Percentiles rank a stretch among this genome's conserved stretches.
These are phyloP conservation scores for Arachis monticola DNA, from an alignment of 331 rosid species.

Conservation along the genomic window DNA sequence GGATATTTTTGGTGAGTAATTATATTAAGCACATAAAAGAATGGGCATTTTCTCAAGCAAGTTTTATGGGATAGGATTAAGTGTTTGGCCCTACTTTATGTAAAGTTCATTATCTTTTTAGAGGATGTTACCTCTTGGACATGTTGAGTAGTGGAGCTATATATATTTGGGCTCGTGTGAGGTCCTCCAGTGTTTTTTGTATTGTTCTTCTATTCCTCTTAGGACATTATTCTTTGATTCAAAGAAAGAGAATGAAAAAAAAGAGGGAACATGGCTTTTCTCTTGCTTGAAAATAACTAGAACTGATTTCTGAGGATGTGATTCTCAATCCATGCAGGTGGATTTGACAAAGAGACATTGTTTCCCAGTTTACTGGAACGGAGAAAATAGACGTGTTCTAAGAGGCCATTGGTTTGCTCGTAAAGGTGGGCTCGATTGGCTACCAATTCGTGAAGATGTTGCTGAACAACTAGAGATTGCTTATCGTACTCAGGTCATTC, in stretches of 20 bases:
- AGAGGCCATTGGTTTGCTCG: constrained; percentile 99
- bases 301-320: constrained; percentile 33
- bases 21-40: background rate
- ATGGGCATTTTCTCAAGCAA: background rate
- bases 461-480: constrained; percentile 93
- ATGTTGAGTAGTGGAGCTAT: too few relatives aligned
- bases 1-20: constrained; percentile 14
- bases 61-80: too few relatives aligned
- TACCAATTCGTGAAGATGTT: constrained; percentile 93
- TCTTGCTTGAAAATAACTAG: background rate
- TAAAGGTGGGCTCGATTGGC: constrained; percentile 97
- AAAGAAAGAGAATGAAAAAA: too few relatives aligned
- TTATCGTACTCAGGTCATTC: constrained; percentile 73
- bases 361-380: constrained; percentile 98
- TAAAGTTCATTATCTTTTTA: too few relatives aligned
- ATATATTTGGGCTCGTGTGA: background rate
- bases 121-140: too few relatives aligned
- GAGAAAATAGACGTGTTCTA: constrained; percentile 93
- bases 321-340: constrained; percentile 59
- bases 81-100: too few relatives aligned
- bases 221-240: too few relatives aligned
- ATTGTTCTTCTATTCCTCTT: too few relatives aligned
- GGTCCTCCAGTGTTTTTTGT: too few relatives aligned
- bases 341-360: constrained; percentile 79
- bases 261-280: constrained; percentile 15